Evolutionary conservation across 768 basidiomycete genomes (phyloP), one percentile per base, ranked within the genome.

Genomic region (Austroboletus eburneus): DNA sequence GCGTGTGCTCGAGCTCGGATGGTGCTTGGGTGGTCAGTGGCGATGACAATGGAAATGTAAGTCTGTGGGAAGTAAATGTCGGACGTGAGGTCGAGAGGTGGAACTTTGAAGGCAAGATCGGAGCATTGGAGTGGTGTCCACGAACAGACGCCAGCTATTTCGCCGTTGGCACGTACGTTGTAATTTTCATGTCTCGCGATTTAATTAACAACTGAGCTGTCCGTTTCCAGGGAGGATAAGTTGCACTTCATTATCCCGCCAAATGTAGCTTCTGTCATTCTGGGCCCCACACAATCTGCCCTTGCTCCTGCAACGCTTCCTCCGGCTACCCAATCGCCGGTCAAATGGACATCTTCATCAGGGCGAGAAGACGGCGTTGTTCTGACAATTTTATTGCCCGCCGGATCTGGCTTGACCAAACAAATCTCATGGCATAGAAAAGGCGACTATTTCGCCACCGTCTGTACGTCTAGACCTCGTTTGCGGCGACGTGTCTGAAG

Each of bases 401-500:
- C 78, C 6, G 76, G 76, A 9, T 85, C 89, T 25, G 87, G 87
- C 5, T 57, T 80, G 34, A 79, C 87, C 5, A 87, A 79, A 57
- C 91, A 96, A 61, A 73, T 97, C 9, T 69, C 85, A 30, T 98
- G 94, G 92, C 96, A 99, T 66, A 76, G 87, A 43, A 81, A 84
- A 59, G 96, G 96, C 40, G 96, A 99, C 65, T 99, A 99, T 61
- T 73, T 99, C 54, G 85, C 95, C 38, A 90, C 90, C 40, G 92
- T 98, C 49, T 88, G 95, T 97, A 63, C 68, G 92, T 84, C 20
- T 33, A 37, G 20, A 27, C 25, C 23, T 51, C 20, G 4, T 45
- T 5, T 24, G 22, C 39, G 46, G 43, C 44, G 49, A 35, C 42
- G 17, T 50, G 44, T 23, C 24, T 46, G 24, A 52, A 48, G 14